Evolutionary conservation across 2,329 filamentous ascomycete species (phyloP), one percentile per base, ranked within the genome.

Genomic region (Epichloe elymi): DNA sequence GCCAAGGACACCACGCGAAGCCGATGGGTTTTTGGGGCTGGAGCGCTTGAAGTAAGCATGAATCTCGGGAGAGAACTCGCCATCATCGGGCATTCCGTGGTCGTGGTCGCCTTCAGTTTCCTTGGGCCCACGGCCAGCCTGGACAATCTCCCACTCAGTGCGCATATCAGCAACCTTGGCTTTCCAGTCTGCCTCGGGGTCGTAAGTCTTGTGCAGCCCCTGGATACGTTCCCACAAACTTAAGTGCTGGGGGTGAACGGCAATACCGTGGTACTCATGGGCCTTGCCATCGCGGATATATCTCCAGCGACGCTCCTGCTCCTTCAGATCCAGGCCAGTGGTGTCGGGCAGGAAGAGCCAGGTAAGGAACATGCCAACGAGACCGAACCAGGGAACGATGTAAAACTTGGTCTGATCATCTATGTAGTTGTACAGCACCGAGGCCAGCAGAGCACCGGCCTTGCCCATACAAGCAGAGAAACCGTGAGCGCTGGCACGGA

Each of bases 361-460:
- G 42, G 90, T 96, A 53, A 96, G 68, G 30, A 96, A 59, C 72
- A 93, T 87, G 59, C 91, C 91, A 15, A 75, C 83, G 15, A 96
- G 83, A 63, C 91, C 91, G 66, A 95, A 96, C 91, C 91, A 96
- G 19, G 91, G 89, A 1, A 96, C 88, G 42, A 96, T 82, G 67
- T 90, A 83, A 74, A 96, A 96, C 67, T 91, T 93, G 55, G 78
- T 85, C 65, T 85, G 81, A 1, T 80, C 84, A 67, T 81, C 79
- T 68, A 96, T 95, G 76, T 96, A 96, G 76, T 91, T 94, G 82
- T 95, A 96, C 46, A 96, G 74, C 3, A 97, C 82, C 1, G 88
- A 84, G 33, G 91, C 90, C 39, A 88, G 76, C 19, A 97, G 80
- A 37, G 91, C 91, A 57, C 91, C 91, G 1, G 86, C 71, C 71